Conservation (phyloP, 202 grass and related monocot genomes). For the Zoysia matrella region DNA sequence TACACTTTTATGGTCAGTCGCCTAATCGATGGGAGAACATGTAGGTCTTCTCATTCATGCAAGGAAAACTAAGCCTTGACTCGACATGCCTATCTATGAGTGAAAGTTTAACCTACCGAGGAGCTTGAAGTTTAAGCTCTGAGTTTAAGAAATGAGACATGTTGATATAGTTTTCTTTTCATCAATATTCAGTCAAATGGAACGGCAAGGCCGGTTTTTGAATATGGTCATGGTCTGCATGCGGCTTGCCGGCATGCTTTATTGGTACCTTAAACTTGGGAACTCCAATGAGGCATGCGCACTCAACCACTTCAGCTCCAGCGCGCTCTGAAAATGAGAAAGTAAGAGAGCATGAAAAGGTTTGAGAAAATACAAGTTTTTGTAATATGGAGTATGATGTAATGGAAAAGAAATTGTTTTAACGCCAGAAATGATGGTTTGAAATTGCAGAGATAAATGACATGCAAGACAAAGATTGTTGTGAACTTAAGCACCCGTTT, state of each 20-base stretch:
- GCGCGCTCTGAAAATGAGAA: conserved; percentile 69
- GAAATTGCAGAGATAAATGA: conserved; percentile 6
- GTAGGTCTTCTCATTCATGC: background rate
- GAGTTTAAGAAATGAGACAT: background rate
- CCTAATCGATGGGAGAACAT: background rate
- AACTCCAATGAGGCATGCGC: conserved; percentile 80
- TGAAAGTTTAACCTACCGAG: background rate
- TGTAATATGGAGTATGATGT: conserved; percentile 9
- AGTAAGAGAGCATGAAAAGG: conserved; percentile 30
- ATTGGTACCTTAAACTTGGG: conserved; percentile 77
- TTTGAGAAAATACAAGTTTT: conserved; percentile 8
- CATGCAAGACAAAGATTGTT: conserved; percentile 3
- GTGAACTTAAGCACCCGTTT: background rate
- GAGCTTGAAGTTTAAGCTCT: conserved; percentile 16
- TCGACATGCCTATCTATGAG: background rate
- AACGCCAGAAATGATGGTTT: background rate
- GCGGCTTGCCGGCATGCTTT: background rate
- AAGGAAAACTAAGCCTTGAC: conserved; percentile 14
- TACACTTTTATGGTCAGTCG: background rate
- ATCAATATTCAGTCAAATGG: background rate
- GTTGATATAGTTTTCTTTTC: background rate
- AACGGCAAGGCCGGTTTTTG: background rate
- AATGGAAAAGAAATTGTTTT: background rate
- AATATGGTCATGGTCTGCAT: background rate
- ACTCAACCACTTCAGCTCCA: conserved; percentile 76